phyloP scores from a whole-genome alignment of 306 rosid genomes.

The Senna siamea region DNA sequence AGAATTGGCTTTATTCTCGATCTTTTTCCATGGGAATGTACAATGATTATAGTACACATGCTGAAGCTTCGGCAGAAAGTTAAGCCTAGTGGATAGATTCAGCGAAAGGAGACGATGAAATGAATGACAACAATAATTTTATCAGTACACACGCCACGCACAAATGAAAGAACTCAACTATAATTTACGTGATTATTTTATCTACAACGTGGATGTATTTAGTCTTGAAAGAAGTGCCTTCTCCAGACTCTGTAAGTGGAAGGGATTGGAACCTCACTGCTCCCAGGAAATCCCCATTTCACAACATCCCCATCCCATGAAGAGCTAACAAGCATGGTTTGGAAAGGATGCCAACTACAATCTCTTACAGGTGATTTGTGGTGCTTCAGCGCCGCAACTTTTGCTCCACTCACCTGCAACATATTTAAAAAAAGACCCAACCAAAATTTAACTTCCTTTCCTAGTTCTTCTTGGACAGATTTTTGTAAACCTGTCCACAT shows the following conservation, averaged over 20 bases:
- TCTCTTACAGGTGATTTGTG: slow-evolving; percentile 91
- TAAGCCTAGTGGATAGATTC: slow-evolving; percentile 5
- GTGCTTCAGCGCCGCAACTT: slow-evolving; percentile 87
- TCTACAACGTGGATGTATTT: slow-evolving; percentile 38
- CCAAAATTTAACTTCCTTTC: background rate
- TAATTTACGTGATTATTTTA: slow-evolving; percentile 38
- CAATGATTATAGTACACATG: slow-evolving; percentile 16
- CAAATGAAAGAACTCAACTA: slow-evolving; percentile 11
- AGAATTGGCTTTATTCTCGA: slow-evolving; percentile 26
- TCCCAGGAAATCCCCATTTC: slow-evolving; percentile 79
- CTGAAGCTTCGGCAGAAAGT: slow-evolving; percentile 27
- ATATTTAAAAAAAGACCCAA: slow-evolving; percentile 17
- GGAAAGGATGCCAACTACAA: slow-evolving; percentile 95
- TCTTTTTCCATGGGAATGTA: slow-evolving; percentile 11
- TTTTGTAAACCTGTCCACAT: slow-evolving; percentile 8
- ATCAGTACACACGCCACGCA: too few species aligned
- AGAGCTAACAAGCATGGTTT: slow-evolving; percentile 82
- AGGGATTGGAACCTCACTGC: slow-evolving; percentile 47
- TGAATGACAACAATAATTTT: too few species aligned
- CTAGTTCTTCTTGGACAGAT: background rate
- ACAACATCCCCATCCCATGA: slow-evolving; percentile 94
- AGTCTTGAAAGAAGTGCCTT: slow-evolving; percentile 45
- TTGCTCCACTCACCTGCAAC: slow-evolving; percentile 74
- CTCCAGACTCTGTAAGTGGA: slow-evolving; percentile 42
- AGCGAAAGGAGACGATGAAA: slow-evolving; percentile 23